Evolutionary conservation across 805 yeast genomes (phyloP).

Genomic region (Metschnikowia dekortorum): DNA sequence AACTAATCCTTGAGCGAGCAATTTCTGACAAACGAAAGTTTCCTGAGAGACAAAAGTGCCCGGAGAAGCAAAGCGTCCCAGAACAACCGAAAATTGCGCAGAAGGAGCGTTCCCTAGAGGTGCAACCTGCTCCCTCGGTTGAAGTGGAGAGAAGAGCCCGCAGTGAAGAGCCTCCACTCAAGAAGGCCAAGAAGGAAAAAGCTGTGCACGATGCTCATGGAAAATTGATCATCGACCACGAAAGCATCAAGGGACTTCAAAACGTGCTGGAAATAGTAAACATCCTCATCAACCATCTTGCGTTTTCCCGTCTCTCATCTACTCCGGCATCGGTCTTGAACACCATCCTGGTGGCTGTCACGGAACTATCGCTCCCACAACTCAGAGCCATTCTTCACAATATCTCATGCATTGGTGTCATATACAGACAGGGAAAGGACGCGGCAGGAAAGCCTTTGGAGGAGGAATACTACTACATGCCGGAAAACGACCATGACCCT

Average conservation of each 20-base stretch:
- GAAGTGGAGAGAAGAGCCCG: conserved; percentile 21
- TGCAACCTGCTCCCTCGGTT: neutral
- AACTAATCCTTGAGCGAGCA: no score
- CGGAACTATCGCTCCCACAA: conserved; percentile 40
- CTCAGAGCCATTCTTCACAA: conserved; percentile 42
- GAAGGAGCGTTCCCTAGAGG: neutral
- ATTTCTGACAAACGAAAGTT: no score
- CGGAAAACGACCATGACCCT: conserved; percentile 72
- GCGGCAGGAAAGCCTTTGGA: conserved; percentile 95
- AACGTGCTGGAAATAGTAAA: conserved; percentile 54
- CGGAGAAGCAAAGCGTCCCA: conserved; percentile 9
- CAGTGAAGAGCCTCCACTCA: conserved; percentile 31
- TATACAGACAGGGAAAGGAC: conserved; percentile 86
- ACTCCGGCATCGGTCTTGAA: conserved; percentile 76
- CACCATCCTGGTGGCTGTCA: conserved; percentile 54
- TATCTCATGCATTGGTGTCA: conserved; percentile 73
- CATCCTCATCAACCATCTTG: conserved; percentile 75
- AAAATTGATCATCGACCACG: conserved; percentile 23
- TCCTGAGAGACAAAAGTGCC: neutral
- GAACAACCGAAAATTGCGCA: neutral
- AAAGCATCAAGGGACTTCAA: conserved; percentile 25
- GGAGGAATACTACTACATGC: conserved; percentile 87
- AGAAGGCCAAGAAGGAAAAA: conserved; percentile 17
- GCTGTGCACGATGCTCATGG: conserved; percentile 22
- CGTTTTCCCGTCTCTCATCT: conserved; percentile 82